These are phyloP conservation scores for Oryza meyeriana DNA, from an alignment of 176 grass and related monocot species.

Conservation along the genomic window DNA sequence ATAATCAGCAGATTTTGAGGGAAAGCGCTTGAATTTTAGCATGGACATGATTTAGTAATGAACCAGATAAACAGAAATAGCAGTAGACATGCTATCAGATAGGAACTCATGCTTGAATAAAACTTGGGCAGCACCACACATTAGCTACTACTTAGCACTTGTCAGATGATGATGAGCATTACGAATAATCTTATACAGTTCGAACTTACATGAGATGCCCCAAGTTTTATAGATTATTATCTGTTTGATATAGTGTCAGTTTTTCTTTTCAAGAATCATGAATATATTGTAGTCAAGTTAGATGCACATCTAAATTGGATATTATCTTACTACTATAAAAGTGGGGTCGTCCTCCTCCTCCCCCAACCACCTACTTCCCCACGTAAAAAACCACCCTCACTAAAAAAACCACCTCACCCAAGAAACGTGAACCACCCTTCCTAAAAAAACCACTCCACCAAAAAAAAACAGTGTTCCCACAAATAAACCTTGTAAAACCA, in stretches of 20 bases:
- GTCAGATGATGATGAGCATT: neutral
- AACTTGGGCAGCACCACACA: neutral
- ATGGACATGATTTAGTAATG: neutral
- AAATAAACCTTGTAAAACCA: too few species aligned
- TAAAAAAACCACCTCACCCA: too few species aligned
- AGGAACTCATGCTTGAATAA: neutral
- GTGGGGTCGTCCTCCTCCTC: too few species aligned
- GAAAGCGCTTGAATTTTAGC: neutral
- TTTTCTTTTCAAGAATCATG: too few species aligned
- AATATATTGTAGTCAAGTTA: too few species aligned
- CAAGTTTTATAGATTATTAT: neutral
- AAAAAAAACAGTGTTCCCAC: too few species aligned
- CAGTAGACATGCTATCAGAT: neutral
- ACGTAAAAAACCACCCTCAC: too few species aligned
- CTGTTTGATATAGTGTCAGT: neutral
- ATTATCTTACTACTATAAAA: too few species aligned
- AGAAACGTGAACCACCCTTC: too few species aligned
- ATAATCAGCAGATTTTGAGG: constrained; percentile 23
- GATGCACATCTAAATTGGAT: too few species aligned
- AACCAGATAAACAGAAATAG: neutral
- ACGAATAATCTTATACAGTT: neutral
- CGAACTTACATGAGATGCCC: neutral
- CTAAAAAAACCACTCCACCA: too few species aligned
- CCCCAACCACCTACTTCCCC: too few species aligned
- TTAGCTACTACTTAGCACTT: neutral